These are phyloP conservation scores for Stagonosporopsis cucurbitacearum DNA, from an alignment of 2,329 filamentous ascomycete species.

Conservation along the genomic window DNA sequence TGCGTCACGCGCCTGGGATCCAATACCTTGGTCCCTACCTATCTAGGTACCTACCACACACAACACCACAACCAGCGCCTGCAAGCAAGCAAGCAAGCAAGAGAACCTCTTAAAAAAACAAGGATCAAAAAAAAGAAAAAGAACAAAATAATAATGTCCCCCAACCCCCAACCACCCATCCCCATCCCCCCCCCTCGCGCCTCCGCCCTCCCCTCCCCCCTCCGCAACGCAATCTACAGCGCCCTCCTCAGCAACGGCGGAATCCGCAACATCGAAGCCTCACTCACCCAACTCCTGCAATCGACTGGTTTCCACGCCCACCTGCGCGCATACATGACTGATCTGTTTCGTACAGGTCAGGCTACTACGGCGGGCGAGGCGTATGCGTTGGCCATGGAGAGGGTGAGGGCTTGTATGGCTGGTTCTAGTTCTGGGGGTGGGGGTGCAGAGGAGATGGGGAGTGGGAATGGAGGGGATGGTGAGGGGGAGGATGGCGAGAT, in stretches of 20 bases:
- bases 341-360: constrained; percentile 64
- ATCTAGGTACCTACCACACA: too few relatives aligned
- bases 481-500: constrained; percentile 24
- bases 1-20: too few relatives aligned
- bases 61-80: too few relatives aligned
- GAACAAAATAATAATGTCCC: background rate
- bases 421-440: background rate
- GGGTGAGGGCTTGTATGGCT: constrained; percentile 24
- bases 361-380: constrained; percentile 64
- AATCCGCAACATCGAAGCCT: constrained; percentile 62
- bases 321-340: constrained; percentile 61
- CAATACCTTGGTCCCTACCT: too few relatives aligned
- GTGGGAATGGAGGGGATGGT: constrained; percentile 38
- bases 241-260: constrained; percentile 57
- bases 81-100: too few relatives aligned
- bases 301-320: constrained; percentile 65
- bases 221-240: constrained; percentile 53
- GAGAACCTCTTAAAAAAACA: too few relatives aligned
- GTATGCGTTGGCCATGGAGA: constrained; percentile 58
- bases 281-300: constrained; percentile 62
- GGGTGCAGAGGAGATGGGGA: background rate
- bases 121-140: background rate
- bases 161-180: constrained; percentile 29
- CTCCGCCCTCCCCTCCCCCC: constrained; percentile 47
- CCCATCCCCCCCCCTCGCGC: constrained; percentile 46